Base-by-base conservation (phyloP, 1,139 yeast genomes). In the Blastobotrys proliferans region DNA sequence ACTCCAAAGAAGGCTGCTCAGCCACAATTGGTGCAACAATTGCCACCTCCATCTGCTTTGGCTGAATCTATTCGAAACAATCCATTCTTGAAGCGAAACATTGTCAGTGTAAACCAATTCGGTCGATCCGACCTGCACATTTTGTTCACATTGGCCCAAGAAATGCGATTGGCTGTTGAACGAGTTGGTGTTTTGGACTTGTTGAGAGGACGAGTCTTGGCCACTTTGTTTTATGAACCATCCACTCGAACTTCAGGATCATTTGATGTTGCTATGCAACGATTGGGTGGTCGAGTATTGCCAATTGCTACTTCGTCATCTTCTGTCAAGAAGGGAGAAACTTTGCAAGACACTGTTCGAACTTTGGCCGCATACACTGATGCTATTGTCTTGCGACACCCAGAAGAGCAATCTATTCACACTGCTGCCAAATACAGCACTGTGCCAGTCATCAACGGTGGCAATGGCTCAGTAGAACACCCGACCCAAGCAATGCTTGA, bases 181-280 rank as follows among this genome's bases (percentile, higher is more conserved):
- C 84, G 97, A 70, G 85, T 83, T 61, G 98, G 98, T 58, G 94
- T 87, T 44, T 73, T 94, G 64, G 96, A 92, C 65, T 68, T 94
- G 50, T 77, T 92, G 69, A 77, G 81, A 68, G 95, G 97, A 50
- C 81, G 95, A 62, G 81, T 94, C 43, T 74, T 94, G 62, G 87
- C 97, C 41, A 92, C 97, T 19, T 82, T 94, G 75, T 94, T 94
- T 73, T 94, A 88, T 66, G 99, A 94, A 72, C 98, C 99, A 57
- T 87, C 97, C 9, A 94, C 99, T 37, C 79, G 99, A 69, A 94
- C 99, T 25, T 79, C 94, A 14, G 81, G 97, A 19, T 90, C 97
- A 1, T 94, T 94, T 64, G 95, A 94, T 66, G 96, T 97, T 57
- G 99, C 99, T 50, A 94, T 94, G 98, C 97, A 94, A 74, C 84